Percentiles rank a stretch among this genome's conserved stretches.
phyloP scores from a whole-genome alignment of 1,284 basidiomycete genomes.

The Heliocybe sulcata region DNA sequence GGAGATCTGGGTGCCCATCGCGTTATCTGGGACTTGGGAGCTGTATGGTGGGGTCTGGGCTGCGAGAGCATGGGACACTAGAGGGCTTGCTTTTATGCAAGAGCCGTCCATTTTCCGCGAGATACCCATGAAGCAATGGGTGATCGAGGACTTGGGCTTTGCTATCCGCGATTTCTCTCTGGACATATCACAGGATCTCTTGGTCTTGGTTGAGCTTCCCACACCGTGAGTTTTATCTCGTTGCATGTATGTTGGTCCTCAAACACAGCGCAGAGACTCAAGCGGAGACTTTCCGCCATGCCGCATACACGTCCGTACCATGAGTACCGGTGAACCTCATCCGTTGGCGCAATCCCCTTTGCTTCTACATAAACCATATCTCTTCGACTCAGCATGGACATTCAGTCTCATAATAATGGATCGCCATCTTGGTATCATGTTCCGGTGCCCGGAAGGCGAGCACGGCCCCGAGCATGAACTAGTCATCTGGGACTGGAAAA shows the following conservation, averaged over 20 bases:
- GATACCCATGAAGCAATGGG: constrained; percentile 12
- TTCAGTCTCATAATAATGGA: constrained; percentile 6
- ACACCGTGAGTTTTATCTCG: background rate
- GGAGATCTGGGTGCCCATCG: background rate
- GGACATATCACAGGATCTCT: constrained; percentile 17
- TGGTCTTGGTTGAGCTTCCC: constrained; percentile 10
- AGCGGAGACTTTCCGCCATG: background rate
- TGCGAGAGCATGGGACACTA: background rate
- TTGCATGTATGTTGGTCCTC: background rate
- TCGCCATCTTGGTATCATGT: constrained; percentile 6
- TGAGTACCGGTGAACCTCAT: constrained; percentile 6
- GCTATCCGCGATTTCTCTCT: constrained; percentile 15
- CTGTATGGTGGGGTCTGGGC: background rate
- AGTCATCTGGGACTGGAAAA: constrained; percentile 11
- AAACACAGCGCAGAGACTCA: background rate
- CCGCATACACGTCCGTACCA: background rate
- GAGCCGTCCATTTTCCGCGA: constrained; percentile 12
- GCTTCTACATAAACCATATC: background rate
- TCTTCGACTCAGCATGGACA: background rate
- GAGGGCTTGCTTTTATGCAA: constrained; percentile 10
- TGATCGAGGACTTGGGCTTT: constrained; percentile 5
- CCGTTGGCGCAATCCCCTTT: background rate
- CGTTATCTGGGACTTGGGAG: background rate
- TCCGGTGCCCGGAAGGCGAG: background rate
- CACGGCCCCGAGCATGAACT: constrained; percentile 5